Evolutionary conservation across 1,284 basidiomycete genomes (phyloP), one percentile per base, ranked within the genome.

Genomic region (Pterulicium gracile): DNA sequence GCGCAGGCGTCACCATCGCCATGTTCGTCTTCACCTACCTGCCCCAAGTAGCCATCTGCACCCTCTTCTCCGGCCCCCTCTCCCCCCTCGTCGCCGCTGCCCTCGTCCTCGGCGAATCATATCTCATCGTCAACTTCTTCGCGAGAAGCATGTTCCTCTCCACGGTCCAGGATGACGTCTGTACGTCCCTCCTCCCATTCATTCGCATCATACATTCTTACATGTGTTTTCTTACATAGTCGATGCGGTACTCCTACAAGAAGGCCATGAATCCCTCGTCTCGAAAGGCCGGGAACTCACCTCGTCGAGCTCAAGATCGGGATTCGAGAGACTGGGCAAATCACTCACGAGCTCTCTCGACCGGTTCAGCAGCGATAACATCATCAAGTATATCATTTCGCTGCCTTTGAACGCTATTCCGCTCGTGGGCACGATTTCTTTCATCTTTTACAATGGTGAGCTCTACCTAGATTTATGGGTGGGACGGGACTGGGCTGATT

Each of bases 401-500:
- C 64, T 81, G 2, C 79, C 79, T 12, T 64, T 81, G 40, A 86
- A 85, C 61, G 63, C 78, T 35, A 70, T 88, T 24, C 84, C 84
- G 0, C 67, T 75, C 7, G 67, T 85, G 24, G 82, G 83, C 5
- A 84, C 82, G 0, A 72, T 67, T 4, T 60, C 79, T 49, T 87
- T 87, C 64, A 56, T 79, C 39, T 49, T 75, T 15, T 70, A 69
- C 55, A 75, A 75, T 48, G 72, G 72, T 59, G 49, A 27, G 56
- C 44, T 39, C n/a, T 43, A 14, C 48, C n/a, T n/a, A n/a, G n/a
- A n/a, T 13, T 27, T 24, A 21, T 22, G 24, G 17, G 12, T 27
- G 13, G n/a, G 15, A 3, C 41, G n/a, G 3, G 22, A 5, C 22
- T 22, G 3, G 4, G 4, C 23, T 24, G 4, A 46, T 14, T 12